Evolutionary conservation across 2,329 filamentous ascomycete species (phyloP).

Genomic region (Mycosphaerella sp.): DNA sequence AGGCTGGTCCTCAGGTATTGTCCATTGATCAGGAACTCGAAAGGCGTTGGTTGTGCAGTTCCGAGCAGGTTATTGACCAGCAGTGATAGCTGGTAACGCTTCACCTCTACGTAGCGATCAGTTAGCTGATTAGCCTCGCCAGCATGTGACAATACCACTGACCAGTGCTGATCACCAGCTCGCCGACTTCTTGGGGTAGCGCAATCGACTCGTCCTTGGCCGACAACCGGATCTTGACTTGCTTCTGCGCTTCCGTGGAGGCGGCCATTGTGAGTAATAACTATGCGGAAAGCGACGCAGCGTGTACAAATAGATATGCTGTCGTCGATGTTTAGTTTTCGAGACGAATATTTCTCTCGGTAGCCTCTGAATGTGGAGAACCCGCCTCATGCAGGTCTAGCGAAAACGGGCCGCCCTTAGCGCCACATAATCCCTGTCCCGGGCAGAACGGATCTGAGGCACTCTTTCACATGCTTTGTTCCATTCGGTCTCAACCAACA

Average conservation of each 20-base stretch:
- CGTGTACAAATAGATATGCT: neutral
- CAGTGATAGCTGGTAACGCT: constrained; percentile 55
- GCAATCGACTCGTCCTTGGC: constrained; percentile 49
- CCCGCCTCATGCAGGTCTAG: no score
- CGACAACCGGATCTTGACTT: constrained; percentile 51
- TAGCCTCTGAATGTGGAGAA: neutral
- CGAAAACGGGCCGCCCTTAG: neutral
- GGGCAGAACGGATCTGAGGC: neutral
- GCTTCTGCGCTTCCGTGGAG: constrained; percentile 27
- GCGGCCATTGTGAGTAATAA: constrained; percentile 10
- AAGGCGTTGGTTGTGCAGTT: constrained; percentile 60
- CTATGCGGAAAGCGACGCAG: neutral
- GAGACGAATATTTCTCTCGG: neutral
- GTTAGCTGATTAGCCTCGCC: neutral
- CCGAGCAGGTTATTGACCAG: constrained; percentile 57
- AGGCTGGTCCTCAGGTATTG: constrained; percentile 83
- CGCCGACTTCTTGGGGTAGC: constrained; percentile 48
- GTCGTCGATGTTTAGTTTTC: neutral
- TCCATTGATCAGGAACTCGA: constrained; percentile 95
- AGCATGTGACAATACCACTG: neutral
- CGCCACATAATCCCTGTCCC: neutral
- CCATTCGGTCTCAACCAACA: constrained; percentile 2
- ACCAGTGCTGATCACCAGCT: constrained; percentile 54
- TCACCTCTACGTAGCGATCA: constrained; percentile 39
- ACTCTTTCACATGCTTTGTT: constrained; percentile 4